Evolutionary conservation across 83 land plant species (phyloP), one percentile per base, ranked within the genome.

Genomic region (Picea mariana): DNA sequence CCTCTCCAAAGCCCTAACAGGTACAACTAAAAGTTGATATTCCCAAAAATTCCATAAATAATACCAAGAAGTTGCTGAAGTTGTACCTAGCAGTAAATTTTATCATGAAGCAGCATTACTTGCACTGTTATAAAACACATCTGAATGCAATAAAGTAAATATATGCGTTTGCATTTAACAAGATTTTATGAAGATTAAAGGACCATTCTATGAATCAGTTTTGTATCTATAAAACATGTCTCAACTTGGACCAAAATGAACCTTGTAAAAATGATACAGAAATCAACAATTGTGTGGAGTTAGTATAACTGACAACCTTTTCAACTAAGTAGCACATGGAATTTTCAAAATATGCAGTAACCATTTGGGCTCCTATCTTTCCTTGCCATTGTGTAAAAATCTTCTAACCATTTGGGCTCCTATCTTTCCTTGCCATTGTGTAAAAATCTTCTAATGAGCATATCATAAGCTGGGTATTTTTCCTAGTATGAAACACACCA

Each of bases 231-330:
- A 55, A 75, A 21, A 52, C 61, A 23, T 52, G 18, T 55, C 34
- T 55, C 78, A 75, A 23, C 61, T 75, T 75, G 34, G 31, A 52
- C 61, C 61, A 75, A 75, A 75, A 75, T 4, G 60, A 52, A 75
- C 23, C 31, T 75, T 75, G 55, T 52, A 23, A 17, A 75, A 49
- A 12, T 49, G 2, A 24, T 49, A 24, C 78, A 52, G 26, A 75
- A 52, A 52, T 52, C 15, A 52, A 52, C 58, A 52, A 52, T 3
- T 12, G 12, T 49, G 12, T 49, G 55, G 55, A 49, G 55, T 49
- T 49, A 9, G 58, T 11, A 52, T 52, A 52, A 52, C 13, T 52
- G 58, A 52, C 58, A 52, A 52, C 58, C 58, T 52, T 52, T 52
- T 52, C 58, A 52, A 52, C 13, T 11, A 52, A 52, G 13, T 52